Evolutionary conservation across 73 alveolate species (phyloP).

Genomic region (Durusdinium trenchii): DNA sequence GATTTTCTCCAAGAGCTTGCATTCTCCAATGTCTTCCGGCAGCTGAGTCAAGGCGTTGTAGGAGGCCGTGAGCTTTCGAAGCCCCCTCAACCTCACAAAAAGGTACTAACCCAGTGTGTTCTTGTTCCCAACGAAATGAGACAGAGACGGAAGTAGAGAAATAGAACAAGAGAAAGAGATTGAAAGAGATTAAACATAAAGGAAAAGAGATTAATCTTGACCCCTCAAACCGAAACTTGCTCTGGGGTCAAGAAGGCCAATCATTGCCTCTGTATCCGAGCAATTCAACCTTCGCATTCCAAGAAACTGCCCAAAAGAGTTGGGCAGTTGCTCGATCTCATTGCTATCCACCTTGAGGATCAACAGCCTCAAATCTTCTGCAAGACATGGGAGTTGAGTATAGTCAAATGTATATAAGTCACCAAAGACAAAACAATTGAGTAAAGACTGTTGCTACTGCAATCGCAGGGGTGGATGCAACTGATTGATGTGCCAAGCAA

Average conservation of each 20-base stretch:
- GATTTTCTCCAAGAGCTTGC: conserved; percentile 45
- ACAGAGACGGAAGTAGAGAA: no score
- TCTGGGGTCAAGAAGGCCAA: not conserved
- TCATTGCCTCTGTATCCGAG: no score
- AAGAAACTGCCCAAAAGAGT: conserved; percentile 19
- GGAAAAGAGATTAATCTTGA: not conserved
- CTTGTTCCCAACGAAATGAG: no score
- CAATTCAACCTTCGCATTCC: not conserved
- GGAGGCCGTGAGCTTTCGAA: conserved; percentile 53
- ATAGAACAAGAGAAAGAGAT: not conserved
- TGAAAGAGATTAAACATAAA: not conserved
- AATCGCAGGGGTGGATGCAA: no score
- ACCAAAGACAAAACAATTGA: no score
- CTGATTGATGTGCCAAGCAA: no score
- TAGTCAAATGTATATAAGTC: no score
- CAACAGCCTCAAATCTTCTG: no score
- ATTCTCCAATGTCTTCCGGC: conserved; percentile 48
- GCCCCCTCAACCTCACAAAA: conserved; percentile 20
- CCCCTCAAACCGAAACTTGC: not conserved
- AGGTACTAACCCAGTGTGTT: no score
- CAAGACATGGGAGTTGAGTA: no score
- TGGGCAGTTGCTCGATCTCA: conserved; percentile 79
- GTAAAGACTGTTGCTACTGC: no score
- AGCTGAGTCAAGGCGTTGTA: conserved; percentile 28
- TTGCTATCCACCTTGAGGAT: conserved; percentile 71